Base-by-base conservation (phyloP, 2,329 filamentous ascomycete species). In the Aspergillus sp. region DNA sequence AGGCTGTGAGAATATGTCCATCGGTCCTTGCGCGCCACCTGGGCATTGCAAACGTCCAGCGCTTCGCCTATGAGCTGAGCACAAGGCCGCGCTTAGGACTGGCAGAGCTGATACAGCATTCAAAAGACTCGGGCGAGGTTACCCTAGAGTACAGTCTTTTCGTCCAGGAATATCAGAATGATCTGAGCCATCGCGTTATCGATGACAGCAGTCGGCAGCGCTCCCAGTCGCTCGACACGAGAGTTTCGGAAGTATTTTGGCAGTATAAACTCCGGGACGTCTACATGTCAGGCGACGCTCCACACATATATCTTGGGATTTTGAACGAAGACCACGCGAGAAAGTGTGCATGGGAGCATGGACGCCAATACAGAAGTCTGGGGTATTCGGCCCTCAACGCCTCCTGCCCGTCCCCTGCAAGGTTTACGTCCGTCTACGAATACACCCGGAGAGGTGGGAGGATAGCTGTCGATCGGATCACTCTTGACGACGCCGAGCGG, bases 251-350 rank as follows among this genome's bases (percentile, higher is more conserved):
- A 46, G 48, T 71, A 17, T 57, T 68, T 27, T 59, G 66, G 37
- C 65, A 73, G 41, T 61, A 62, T 36, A 40, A 52, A 27, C 30
- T 37, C 19, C 43, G 46, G 11, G 38, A 40, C 17, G 33, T 47
- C 4, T 42, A 45, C 28, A 24, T 44, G 4, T 25, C 32, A 12
- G 35, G 35, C 2, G 40, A 54, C 2, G 36, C 42, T 1, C 47
- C 58, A 8, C 57, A 68, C 25, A 67, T 84, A 8, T 88, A 80
- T 50, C 65, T 86, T 1, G 78, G 80, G 0, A 66, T 79, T 14
- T 53, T 86, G 0, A 58, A 77, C 7, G 76, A 80, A 41, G 69
- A 67, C 35, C 68, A 69, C 12, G 48, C 53, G n/a, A 66, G 68
- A 17, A 66, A 67, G 26, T 77, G 68, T 44, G 71, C 72, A 11